Conservation (phyloP, 768 basidiomycete species). For the Holtermannia corniformis region DNA sequence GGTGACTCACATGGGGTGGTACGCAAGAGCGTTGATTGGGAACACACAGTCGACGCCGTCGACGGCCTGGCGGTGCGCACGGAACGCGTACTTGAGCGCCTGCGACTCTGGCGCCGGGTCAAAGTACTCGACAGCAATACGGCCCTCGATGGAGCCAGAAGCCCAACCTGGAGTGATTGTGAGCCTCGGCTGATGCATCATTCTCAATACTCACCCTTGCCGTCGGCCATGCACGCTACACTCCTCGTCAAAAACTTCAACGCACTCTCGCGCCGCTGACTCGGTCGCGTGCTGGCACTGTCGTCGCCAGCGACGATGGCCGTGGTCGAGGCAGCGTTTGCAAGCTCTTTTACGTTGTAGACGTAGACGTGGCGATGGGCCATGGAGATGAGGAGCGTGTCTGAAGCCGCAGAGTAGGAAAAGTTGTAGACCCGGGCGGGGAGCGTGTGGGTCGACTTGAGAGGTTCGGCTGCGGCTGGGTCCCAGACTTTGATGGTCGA, state of each 20-base stretch:
- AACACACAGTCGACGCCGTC: conserved; percentile 91
- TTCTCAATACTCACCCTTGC: conserved; percentile 55
- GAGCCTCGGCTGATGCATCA: conserved; percentile 1
- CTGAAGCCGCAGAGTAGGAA: conserved; percentile 55
- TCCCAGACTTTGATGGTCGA: conserved; percentile 82
- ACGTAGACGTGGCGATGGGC: conserved; percentile 83
- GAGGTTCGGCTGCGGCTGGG: conserved; percentile 45
- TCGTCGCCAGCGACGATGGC: conserved; percentile 25
- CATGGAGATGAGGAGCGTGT: conserved; percentile 83
- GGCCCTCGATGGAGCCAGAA: conserved; percentile 84
- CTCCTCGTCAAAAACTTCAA: conserved; percentile 91
- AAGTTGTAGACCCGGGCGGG: conserved; percentile 81
- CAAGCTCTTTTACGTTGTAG: conserved; percentile 70
- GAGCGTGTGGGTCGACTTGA: conserved; percentile 55
- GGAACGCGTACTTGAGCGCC: conserved; percentile 90
- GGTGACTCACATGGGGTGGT: conserved; percentile 66
- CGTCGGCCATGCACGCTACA: conserved; percentile 84
- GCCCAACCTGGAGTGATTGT: conserved; percentile 62
- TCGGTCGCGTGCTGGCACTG: conserved; percentile 46
- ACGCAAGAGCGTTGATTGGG: conserved; percentile 90
- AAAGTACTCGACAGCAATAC: conserved; percentile 96
- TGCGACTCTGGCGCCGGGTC: conserved; percentile 68
- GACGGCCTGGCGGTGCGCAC: conserved; percentile 84
- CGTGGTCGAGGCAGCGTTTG: neutral
- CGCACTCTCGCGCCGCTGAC: conserved; percentile 79